A percentile compares a stretch with the other conserved stretches of the same genome.
Evolutionary conservation across 306 rosid genomes (phyloP).

Genomic region (Lablab purpureus): DNA sequence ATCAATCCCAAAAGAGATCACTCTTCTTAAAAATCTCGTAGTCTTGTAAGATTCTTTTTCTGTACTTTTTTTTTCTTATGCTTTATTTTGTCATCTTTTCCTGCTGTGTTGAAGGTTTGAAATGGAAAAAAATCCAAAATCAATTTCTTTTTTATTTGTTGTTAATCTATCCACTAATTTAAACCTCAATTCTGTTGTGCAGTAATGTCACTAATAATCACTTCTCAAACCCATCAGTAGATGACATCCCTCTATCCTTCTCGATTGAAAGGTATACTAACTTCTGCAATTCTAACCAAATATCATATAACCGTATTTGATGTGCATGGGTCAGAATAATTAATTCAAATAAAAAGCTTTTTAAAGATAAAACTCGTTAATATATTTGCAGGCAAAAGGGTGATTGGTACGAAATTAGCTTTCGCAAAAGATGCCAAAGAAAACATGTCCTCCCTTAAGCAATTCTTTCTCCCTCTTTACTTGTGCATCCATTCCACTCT

Average conservation of each 20-base stretch:
- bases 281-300: background rate
- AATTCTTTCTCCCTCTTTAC: background rate
- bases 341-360: no score
- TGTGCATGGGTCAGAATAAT: background rate
- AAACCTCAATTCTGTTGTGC: slow-evolving; percentile 34
- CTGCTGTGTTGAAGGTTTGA: background rate
- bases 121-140: background rate
- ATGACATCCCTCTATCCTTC: slow-evolving; percentile 76
- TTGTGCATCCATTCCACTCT: background rate
- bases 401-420: background rate
- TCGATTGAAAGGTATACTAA: slow-evolving; percentile 68
- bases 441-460: background rate
- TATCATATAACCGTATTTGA: background rate
- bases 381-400: background rate
- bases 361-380: background rate
- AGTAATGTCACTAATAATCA: slow-evolving; percentile 86
- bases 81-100: background rate
- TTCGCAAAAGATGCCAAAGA: background rate
- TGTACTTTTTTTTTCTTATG: background rate
- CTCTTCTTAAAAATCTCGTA: slow-evolving; percentile 65
- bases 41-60: slow-evolving; percentile 64
- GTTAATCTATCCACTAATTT: slow-evolving; percentile 20
- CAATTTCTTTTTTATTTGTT: background rate
- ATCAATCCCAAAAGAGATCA: slow-evolving; percentile 74
- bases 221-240: slow-evolving; percentile 62